Evolutionary conservation across 148 eudicot genomes (phyloP).

Genomic region (Rhododendron kiyosumense): DNA sequence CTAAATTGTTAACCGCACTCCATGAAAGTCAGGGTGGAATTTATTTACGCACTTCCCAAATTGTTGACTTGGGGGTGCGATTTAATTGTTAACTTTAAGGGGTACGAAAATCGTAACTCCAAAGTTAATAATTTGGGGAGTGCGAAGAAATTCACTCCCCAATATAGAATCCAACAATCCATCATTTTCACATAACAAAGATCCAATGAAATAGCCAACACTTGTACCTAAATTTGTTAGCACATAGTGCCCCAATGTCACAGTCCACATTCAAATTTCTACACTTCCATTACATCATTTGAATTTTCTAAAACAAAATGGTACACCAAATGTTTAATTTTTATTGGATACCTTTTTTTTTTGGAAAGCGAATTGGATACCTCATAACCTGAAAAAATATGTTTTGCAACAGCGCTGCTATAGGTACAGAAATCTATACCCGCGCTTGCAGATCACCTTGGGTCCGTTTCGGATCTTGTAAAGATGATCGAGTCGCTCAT

Average conservation of each 20-base stretch:
- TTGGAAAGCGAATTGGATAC: background rate
- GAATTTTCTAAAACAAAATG: background rate
- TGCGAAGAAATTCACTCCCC: background rate
- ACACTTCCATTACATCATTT: conserved; percentile 18
- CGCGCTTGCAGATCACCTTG: too few species aligned
- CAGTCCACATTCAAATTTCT: conserved; percentile 14
- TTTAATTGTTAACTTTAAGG: too few species aligned
- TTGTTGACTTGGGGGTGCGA: too few species aligned
- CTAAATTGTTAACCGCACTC: too few species aligned
- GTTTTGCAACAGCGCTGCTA: background rate
- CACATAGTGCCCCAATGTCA: conserved; percentile 7
- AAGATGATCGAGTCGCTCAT: too few species aligned
- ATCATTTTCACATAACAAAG: conserved; percentile 13
- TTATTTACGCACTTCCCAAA: too few species aligned
- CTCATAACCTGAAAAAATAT: background rate
- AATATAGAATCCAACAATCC: background rate
- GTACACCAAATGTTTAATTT: background rate
- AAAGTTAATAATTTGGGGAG: too few species aligned
- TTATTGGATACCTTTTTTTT: background rate
- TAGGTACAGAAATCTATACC: background rate
- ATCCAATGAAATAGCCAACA: background rate
- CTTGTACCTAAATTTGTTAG: background rate
- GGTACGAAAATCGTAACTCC: too few species aligned
- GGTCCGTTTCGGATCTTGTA: too few species aligned
- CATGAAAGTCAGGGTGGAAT: too few species aligned